Conservation (phyloP, 352 stramenopile genomes). For the Pythium monospermum region DNA sequence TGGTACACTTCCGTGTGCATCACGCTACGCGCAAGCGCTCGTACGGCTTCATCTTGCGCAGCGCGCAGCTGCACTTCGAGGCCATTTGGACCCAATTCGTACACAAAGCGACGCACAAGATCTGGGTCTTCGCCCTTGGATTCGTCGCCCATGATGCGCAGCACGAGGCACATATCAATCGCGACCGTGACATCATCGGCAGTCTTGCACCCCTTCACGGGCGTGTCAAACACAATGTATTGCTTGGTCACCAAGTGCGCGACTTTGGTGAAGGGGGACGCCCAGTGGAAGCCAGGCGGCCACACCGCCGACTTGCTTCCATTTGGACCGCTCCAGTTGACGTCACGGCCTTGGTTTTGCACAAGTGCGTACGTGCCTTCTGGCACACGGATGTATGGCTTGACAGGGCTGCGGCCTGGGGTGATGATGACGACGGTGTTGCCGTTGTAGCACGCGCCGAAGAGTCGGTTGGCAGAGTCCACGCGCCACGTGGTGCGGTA, state of each 20-base stretch:
- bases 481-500: conserved; percentile 53
- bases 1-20: conserved; percentile 88
- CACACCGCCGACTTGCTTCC: conserved; percentile 50
- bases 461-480: conserved; percentile 65
- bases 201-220: conserved; percentile 89
- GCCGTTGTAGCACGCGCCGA: conserved; percentile 73
- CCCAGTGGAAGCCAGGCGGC: conserved; percentile 73
- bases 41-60: conserved; percentile 80
- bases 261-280: conserved; percentile 73
- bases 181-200: conserved; percentile 82
- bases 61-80: conserved; percentile 85
- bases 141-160: conserved; percentile 88
- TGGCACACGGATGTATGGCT: conserved; percentile 82
- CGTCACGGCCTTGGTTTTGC: conserved; percentile 74
- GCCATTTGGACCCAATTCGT: conserved; percentile 79
- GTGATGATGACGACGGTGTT: conserved; percentile 82
- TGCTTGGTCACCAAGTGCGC: conserved; percentile 88
- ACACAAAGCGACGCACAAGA: conserved; percentile 88
- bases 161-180: conserved; percentile 85
- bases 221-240: conserved; percentile 85
- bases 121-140: conserved; percentile 76
- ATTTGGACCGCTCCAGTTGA: conserved; percentile 47
- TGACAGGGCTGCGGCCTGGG: conserved; percentile 45
- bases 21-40: conserved; percentile 74
- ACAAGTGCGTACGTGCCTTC: conserved; percentile 88